These are phyloP conservation scores for Diplodia intermedia DNA, from an alignment of 2,329 filamentous ascomycete genomes.

Conservation along the genomic window DNA sequence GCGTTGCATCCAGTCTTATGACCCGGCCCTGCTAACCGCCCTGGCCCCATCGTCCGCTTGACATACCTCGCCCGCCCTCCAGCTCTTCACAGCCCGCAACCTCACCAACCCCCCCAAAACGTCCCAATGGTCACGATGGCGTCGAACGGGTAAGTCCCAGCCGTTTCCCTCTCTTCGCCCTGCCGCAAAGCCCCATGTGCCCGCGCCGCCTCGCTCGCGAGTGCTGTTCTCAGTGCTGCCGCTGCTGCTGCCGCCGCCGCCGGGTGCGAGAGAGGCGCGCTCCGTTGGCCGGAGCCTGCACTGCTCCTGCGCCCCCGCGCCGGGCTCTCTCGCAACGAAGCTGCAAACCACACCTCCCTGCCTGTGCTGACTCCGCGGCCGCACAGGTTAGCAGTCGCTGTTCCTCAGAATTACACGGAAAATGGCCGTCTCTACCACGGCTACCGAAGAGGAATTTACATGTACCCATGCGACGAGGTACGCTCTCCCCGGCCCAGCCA, in stretches of 20 bases:
- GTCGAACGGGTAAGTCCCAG: slow-evolving; percentile 51
- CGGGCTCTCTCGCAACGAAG: slow-evolving; percentile 2
- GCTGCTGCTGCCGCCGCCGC: not conserved
- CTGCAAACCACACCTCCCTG: not conserved
- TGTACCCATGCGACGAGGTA: slow-evolving; percentile 80
- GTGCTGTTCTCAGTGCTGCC: slow-evolving; percentile 20
- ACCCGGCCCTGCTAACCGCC: slow-evolving; percentile 31
- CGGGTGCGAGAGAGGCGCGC: slow-evolving; percentile 16
- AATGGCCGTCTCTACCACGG: slow-evolving; percentile 75
- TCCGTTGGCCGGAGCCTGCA: slow-evolving; percentile 22
- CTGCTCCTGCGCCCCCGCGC: slow-evolving; percentile 1
- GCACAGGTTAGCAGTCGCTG: slow-evolving; percentile 46
- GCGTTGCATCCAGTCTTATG: slow-evolving; percentile 27
- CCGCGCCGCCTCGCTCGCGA: not conserved
- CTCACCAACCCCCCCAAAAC: slow-evolving; percentile 12
- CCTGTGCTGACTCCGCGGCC: slow-evolving; percentile 24
- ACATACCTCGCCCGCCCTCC: slow-evolving; percentile 21
- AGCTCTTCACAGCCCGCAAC: slow-evolving; percentile 16
- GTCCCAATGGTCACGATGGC: slow-evolving; percentile 53
- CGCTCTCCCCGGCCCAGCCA: slow-evolving; percentile 36
- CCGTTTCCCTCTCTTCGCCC: slow-evolving; percentile 8
- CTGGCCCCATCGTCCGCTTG: slow-evolving; percentile 25
- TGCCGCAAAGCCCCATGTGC: not conserved
- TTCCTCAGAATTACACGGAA: slow-evolving; percentile 61
- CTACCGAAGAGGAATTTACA: slow-evolving; percentile 72